Conservation (phyloP, 106 monocot species). For the Apostasia shenzhenica region DNA sequence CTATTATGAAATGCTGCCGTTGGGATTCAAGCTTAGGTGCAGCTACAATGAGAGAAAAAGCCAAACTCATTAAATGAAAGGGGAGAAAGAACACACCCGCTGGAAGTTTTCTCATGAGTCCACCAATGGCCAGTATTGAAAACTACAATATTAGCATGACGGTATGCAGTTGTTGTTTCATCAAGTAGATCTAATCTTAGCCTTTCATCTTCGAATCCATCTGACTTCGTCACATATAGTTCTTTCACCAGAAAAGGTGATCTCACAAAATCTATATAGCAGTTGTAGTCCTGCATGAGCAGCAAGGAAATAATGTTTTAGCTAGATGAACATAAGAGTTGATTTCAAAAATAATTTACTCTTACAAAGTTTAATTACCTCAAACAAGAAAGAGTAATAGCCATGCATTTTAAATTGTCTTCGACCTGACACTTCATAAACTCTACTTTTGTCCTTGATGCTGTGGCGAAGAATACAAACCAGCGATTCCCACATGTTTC, state of each 20-base stretch:
- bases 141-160: slow-evolving; percentile 59
- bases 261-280: slow-evolving; percentile 69
- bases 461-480: slow-evolving; percentile 73
- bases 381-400: slow-evolving; percentile 78
- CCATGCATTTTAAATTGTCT: slow-evolving; percentile 65
- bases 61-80: not conserved
- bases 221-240: slow-evolving; percentile 13
- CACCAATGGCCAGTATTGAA: slow-evolving; percentile 99
- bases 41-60: not conserved
- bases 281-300: slow-evolving; percentile 59
- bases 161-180: slow-evolving; percentile 49
- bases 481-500: slow-evolving; percentile 96
- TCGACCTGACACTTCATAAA: slow-evolving; percentile 67
- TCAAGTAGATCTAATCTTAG: slow-evolving; percentile 79
- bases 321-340: not conserved
- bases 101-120: slow-evolving; percentile 91
- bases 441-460: slow-evolving; percentile 44
- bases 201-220: slow-evolving; percentile 45
- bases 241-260: slow-evolving; percentile 83
- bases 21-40: not conserved
- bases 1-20: not conserved
- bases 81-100: slow-evolving; percentile 36
- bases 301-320: slow-evolving; percentile 11
- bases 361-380: slow-evolving; percentile 32
- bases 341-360: not conserved